Base-by-base conservation (phyloP, 73 alveolate species). In the Stentor roeselii region DNA sequence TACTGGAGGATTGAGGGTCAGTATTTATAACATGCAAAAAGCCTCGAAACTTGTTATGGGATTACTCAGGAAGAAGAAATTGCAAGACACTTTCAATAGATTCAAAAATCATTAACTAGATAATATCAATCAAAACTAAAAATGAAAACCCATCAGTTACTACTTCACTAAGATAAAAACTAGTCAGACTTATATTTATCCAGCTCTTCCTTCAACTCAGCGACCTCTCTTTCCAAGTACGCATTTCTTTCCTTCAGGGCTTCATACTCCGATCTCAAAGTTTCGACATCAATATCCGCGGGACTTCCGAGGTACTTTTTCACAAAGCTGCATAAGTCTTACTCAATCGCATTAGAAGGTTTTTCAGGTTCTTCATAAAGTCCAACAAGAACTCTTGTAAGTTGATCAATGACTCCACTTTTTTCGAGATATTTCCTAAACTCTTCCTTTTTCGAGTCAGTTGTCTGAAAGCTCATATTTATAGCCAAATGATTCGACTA, bases 331-430 rank as follows among this genome's bases (percentile, higher is more conserved):
- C 60, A 76, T 78, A 78, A 34, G 15, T 30, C 34, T 89, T 75
- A 92, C 82, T 94, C 98, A 37, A 90, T 87, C 30, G 99, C 98
- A 90, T 88, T 90, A 84, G 85, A 67, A 74, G 99, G 99, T 86
- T 94, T 95, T 83, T 94, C 98, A 82, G 95, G 93, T 82, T 95
- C 98, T 78, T 95, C 99, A 87, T 94, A 95, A 42, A 95, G 89
- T 42, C 97, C 97, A 60, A 88, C 97, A 39, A 95, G 87, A 3
- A 95, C 99, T 86, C 95, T 94, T 0, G 96, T 95, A 59, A 94
- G 86, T 87, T 92, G 90, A 78, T 95, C 98, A 14, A 94, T 91
- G 32, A 94, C 97, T 21, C 98, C 98, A 42, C 95, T 91, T 84
- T 95, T 92, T 84, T 95, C 98, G 67, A 95, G 86, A 91, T 95